phyloP scores from a whole-genome alignment of 352 stramenopile species.

The Phytophthora idaei region DNA sequence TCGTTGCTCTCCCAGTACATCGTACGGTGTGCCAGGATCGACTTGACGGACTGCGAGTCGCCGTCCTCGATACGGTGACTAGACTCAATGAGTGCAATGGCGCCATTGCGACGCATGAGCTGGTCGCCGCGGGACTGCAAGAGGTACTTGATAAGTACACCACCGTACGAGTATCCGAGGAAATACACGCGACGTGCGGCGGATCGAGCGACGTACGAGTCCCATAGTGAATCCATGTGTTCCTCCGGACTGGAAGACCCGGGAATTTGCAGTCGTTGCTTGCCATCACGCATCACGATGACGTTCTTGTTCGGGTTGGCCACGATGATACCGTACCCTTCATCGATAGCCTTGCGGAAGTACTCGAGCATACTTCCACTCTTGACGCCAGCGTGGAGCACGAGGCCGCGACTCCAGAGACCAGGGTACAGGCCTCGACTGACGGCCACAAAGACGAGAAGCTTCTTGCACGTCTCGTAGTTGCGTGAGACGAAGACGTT shows the following conservation, averaged over 20 bases:
- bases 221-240: conserved; percentile 90
- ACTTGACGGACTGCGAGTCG: conserved; percentile 88
- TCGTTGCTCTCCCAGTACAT: conserved; percentile 93
- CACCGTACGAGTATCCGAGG: conserved; percentile 88
- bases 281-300: conserved; percentile 80
- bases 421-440: conserved; percentile 82
- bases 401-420: conserved; percentile 84
- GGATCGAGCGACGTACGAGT: conserved; percentile 72
- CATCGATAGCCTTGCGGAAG: conserved; percentile 86
- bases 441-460: conserved; percentile 87
- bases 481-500: conserved; percentile 87
- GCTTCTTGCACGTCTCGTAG: conserved; percentile 80
- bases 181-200: conserved; percentile 82
- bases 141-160: conserved; percentile 89
- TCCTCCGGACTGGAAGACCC: conserved; percentile 85
- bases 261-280: conserved; percentile 83
- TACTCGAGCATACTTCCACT: conserved; percentile 90
- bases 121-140: conserved; percentile 86
- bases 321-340: conserved; percentile 88
- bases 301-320: conserved; percentile 92
- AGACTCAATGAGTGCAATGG: conserved; percentile 88
- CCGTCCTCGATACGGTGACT: conserved; percentile 87
- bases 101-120: conserved; percentile 85
- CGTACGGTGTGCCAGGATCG: conserved; percentile 83
- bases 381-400: conserved; percentile 87